Evolutionary conservation across 176 grass and related monocot species (phyloP).

Genomic region (Metroxylon sagu): DNA sequence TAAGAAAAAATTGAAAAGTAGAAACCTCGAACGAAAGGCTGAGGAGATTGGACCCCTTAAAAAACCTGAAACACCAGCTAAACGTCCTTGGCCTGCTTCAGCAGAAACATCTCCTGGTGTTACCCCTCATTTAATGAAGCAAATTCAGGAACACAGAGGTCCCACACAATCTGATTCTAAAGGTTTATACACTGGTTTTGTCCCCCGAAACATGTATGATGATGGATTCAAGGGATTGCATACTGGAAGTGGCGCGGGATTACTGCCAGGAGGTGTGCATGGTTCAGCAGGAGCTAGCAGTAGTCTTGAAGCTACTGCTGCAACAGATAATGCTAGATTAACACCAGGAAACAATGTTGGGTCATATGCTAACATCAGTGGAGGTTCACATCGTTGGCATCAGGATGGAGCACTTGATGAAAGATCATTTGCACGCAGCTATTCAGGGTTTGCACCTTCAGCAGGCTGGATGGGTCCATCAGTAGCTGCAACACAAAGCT

Average conservation of each 20-base stretch:
- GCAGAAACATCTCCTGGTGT: background rate
- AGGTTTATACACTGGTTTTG: background rate
- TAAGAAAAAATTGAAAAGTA: conserved; percentile 13
- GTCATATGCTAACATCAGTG: background rate
- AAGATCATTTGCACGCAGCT: background rate
- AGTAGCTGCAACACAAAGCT: background rate
- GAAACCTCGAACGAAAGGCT: conserved; percentile 14
- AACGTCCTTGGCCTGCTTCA: conserved; percentile 8
- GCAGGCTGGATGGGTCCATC: conserved; percentile 2
- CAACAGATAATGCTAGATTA: background rate
- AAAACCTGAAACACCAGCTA: background rate
- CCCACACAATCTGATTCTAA: background rate
- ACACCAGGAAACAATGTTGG: conserved; percentile 1
- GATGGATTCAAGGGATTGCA: background rate
- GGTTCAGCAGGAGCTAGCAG: background rate
- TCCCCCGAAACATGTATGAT: background rate
- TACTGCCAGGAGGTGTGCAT: background rate
- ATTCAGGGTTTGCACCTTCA: background rate
- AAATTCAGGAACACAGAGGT: conserved; percentile 1
- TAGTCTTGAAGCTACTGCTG: background rate
- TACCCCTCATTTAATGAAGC: background rate
- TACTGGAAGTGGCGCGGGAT: background rate
- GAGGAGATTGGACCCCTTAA: background rate
- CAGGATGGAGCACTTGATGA: background rate
- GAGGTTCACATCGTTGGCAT: conserved; percentile 1